phyloP scores from a whole-genome alignment of 1,139 yeast species.

The Maudiozyma humilis region DNA sequence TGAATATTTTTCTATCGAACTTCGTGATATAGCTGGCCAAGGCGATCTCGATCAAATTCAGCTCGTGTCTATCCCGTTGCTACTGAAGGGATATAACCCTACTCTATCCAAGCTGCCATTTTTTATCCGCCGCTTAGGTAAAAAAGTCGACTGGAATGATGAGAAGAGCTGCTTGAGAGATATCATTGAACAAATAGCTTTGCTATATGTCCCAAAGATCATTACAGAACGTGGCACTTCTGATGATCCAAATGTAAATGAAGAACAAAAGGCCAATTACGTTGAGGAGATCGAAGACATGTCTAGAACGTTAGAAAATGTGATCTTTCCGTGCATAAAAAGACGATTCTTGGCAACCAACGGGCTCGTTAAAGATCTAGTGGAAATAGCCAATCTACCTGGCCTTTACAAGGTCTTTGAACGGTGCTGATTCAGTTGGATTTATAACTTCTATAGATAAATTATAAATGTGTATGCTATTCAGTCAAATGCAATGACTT shows the following conservation, averaged over 20 bases:
- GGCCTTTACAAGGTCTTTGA: slow-evolving; percentile 89
- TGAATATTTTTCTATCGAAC: slow-evolving; percentile 63
- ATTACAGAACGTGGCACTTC: slow-evolving; percentile 21
- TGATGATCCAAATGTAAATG: slow-evolving; percentile 18
- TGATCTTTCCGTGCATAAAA: slow-evolving; percentile 60
- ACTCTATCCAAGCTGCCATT: slow-evolving; percentile 54
- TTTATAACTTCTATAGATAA: no score
- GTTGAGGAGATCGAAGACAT: slow-evolving; percentile 20
- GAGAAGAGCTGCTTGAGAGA: slow-evolving; percentile 64
- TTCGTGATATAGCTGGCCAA: slow-evolving; percentile 29
- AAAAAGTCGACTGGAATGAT: slow-evolving; percentile 51
- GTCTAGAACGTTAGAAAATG: slow-evolving; percentile 43
- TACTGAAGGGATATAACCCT: slow-evolving; percentile 58
- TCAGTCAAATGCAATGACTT: no score
- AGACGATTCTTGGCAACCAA: slow-evolving; percentile 59
- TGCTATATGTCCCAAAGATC: slow-evolving; percentile 65
- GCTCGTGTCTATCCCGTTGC: slow-evolving; percentile 54
- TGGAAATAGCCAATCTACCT: slow-evolving; percentile 86
- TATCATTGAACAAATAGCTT: slow-evolving; percentile 59
- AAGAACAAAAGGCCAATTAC: slow-evolving; percentile 15
- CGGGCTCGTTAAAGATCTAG: slow-evolving; percentile 44
- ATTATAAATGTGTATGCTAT: no score
- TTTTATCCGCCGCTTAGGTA: slow-evolving; percentile 56
- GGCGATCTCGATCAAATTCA: slow-evolving; percentile 27
- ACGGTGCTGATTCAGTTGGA: slow-evolving; percentile 47